Percentiles rank a stretch among this genome's conserved stretches.
These are phyloP conservation scores for Tetrapisispora pingtungensis DNA, from an alignment of 805 yeast species.

Conservation along the genomic window DNA sequence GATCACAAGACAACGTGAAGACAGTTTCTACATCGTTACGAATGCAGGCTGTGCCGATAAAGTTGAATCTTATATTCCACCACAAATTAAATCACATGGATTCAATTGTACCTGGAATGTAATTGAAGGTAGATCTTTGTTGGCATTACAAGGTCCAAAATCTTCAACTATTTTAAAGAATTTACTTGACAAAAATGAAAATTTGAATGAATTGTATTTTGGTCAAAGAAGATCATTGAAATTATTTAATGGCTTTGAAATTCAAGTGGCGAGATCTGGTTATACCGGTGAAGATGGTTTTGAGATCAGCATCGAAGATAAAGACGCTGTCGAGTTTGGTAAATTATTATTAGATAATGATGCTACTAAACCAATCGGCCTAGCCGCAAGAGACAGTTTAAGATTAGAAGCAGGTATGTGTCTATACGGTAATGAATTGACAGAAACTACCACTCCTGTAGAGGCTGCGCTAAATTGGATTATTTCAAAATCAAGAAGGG, in stretches of 20 bases:
- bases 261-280: constrained; percentile 89
- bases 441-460: constrained; percentile 71
- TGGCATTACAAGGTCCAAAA: constrained; percentile 91
- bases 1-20: constrained; percentile 64
- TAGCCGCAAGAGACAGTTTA: constrained; percentile 96
- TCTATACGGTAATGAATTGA: constrained; percentile 85
- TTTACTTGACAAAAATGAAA: constrained; percentile 35
- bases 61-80: constrained; percentile 49
- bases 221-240: constrained; percentile 46
- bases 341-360: constrained; percentile 43
- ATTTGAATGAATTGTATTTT: constrained; percentile 52
- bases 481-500: constrained; percentile 70
- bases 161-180: constrained; percentile 60
- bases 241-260: constrained; percentile 31
- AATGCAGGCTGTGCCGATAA: constrained; percentile 91
- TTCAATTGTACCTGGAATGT: constrained; percentile 32
- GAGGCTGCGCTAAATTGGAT: constrained; percentile 89
- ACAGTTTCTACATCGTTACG: constrained; percentile 73
- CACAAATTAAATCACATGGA: constrained; percentile 19
- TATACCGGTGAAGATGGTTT: constrained; percentile 99
- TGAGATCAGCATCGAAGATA: constrained; percentile 70
- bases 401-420: constrained; percentile 98
- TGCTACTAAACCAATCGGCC: constrained; percentile 74
- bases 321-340: constrained; percentile 52
- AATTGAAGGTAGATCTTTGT: constrained; percentile 55